Conservation (phyloP, 148 eudicot species). For the Vaccinium vitisidaea region DNA sequence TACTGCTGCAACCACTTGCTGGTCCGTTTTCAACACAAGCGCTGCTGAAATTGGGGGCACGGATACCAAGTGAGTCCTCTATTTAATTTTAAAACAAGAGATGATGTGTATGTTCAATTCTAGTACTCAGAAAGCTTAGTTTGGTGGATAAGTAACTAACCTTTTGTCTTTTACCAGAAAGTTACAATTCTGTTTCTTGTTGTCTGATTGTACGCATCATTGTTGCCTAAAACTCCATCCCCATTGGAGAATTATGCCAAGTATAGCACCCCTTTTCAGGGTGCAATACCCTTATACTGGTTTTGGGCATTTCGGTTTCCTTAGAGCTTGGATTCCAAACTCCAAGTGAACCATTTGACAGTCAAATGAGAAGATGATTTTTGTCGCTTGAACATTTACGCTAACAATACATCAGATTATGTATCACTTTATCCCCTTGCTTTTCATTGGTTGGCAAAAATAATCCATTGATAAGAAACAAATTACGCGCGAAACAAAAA, state of each 20-base stretch:
- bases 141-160: background rate
- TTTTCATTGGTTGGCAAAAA: background rate
- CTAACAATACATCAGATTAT: background rate
- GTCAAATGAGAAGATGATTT: background rate
- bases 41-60: slow-evolving; percentile 58
- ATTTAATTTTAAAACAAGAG: background rate
- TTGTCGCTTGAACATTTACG: background rate
- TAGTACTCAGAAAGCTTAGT: slow-evolving; percentile 6
- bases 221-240: background rate
- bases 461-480: background rate
- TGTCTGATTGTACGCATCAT: background rate
- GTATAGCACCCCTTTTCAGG: background rate
- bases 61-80: slow-evolving; percentile 50
- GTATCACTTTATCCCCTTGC: background rate
- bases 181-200: background rate
- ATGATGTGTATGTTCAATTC: background rate
- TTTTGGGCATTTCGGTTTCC: slow-evolving; percentile 3
- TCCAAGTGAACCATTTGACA: background rate
- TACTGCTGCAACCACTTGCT: slow-evolving; percentile 64
- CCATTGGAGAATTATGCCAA: background rate
- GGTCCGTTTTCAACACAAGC: slow-evolving; percentile 74
- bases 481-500: background rate
- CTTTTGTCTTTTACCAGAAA: background rate
- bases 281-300: background rate
- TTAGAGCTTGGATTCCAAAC: background rate